Evolutionary conservation across 1,139 yeast genomes (phyloP).

Genomic region (Pichia sp.): DNA sequence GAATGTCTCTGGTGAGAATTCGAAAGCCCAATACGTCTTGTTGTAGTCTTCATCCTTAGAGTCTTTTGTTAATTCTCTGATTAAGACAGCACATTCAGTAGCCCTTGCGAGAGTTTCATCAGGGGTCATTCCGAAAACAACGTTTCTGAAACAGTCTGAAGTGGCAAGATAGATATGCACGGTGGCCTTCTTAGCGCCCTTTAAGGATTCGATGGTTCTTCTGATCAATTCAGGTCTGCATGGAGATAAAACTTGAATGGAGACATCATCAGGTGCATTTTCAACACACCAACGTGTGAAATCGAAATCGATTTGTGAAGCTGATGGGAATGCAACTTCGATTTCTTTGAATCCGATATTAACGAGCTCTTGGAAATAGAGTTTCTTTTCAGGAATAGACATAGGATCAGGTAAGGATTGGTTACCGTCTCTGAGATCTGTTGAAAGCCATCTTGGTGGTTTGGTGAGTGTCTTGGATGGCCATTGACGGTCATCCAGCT

Average conservation of each 20-base stretch:
- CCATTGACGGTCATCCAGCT: slow-evolving; percentile 83
- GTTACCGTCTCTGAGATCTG: slow-evolving; percentile 96
- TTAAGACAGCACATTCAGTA: slow-evolving; percentile 76
- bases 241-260: slow-evolving; percentile 89
- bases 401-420: slow-evolving; percentile 98
- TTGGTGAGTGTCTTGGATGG: slow-evolving; percentile 71
- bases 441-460: slow-evolving; percentile 96
- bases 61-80: slow-evolving; percentile 83
- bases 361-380: slow-evolving; percentile 80
- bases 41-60: not conserved
- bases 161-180: slow-evolving; percentile 92
- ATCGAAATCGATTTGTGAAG: slow-evolving; percentile 94
- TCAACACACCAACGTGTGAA: slow-evolving; percentile 93
- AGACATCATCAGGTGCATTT: slow-evolving; percentile 89
- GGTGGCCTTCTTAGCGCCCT: slow-evolving; percentile 89
- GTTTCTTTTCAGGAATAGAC: slow-evolving; percentile 87
- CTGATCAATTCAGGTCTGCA: slow-evolving; percentile 87
- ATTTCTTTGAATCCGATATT: slow-evolving; percentile 95
- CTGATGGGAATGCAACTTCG: slow-evolving; percentile 95
- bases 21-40: slow-evolving; percentile 78
- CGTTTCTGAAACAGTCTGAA: slow-evolving; percentile 86
- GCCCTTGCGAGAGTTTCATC: slow-evolving; percentile 81
- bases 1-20: slow-evolving; percentile 95
- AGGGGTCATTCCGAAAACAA: slow-evolving; percentile 83
- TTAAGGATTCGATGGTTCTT: slow-evolving; percentile 85